These are phyloP conservation scores for Uncinocarpus reesii DNA, from an alignment of 2,329 filamentous ascomycete species.

Conservation along the genomic window DNA sequence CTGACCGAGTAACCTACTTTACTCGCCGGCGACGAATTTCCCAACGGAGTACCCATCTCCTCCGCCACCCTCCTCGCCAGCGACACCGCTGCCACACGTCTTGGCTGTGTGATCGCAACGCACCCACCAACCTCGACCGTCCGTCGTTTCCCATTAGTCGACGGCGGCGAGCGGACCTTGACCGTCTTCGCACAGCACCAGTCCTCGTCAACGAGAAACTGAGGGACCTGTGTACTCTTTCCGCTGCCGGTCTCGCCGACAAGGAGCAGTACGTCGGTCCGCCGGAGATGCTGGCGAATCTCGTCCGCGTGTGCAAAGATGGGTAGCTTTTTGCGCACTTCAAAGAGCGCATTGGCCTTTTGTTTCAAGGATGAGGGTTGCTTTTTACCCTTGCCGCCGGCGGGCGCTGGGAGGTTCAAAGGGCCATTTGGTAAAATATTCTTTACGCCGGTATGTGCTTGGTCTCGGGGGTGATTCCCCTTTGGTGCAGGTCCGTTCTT, in stretches of 20 bases:
- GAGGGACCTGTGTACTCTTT: slow-evolving; percentile 92
- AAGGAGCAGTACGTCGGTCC: slow-evolving; percentile 67
- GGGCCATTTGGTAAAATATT: background rate
- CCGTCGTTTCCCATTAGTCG: slow-evolving; percentile 18
- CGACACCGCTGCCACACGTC: slow-evolving; percentile 85
- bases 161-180: slow-evolving; percentile 29
- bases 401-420: background rate
- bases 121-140: slow-evolving; percentile 58
- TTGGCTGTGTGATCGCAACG: slow-evolving; percentile 88
- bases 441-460: slow-evolving; percentile 12
- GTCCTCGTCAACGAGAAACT: slow-evolving; percentile 67
- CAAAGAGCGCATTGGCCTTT: slow-evolving; percentile 40
- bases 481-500: slow-evolving; percentile 2
- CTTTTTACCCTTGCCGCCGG: background rate
- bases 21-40: slow-evolving; percentile 47
- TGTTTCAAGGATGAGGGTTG: slow-evolving; percentile 25
- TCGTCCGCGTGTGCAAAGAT: slow-evolving; percentile 66
- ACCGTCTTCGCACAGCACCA: slow-evolving; percentile 62
- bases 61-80: slow-evolving; percentile 77
- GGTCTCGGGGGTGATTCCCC: slow-evolving; percentile 1
- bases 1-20: slow-evolving; percentile 87
- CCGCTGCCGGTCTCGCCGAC: slow-evolving; percentile 93
- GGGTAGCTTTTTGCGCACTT: slow-evolving; percentile 57
- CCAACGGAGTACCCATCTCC: slow-evolving; percentile 61
- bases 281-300: slow-evolving; percentile 54